phyloP scores from a whole-genome alignment of 495 filamentous ascomycete genomes.

The Penicillium egyptiacum region DNA sequence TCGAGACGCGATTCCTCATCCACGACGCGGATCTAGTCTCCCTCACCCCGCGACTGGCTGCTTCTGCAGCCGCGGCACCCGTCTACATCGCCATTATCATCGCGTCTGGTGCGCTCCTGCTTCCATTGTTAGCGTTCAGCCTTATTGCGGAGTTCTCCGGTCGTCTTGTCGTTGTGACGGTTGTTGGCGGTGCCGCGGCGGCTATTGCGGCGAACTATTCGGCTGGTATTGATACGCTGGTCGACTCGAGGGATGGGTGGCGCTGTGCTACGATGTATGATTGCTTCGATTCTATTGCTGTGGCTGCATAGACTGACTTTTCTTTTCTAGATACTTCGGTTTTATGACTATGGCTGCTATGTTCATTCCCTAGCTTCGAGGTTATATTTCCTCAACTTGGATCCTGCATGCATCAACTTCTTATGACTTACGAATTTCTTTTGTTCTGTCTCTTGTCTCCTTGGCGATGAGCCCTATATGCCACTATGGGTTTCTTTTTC shows the following conservation, averaged over 20 bases:
- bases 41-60: slow-evolving; percentile 36
- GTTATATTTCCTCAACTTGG: neutral
- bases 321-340: slow-evolving; percentile 39
- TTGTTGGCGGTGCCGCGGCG: slow-evolving; percentile 39
- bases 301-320: slow-evolving; percentile 8
- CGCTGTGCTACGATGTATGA: slow-evolving; percentile 42
- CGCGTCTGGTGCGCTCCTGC: slow-evolving; percentile 53
- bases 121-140: slow-evolving; percentile 61
- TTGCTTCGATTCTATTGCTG: neutral
- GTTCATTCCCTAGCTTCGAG: slow-evolving; percentile 35
- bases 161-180: slow-evolving; percentile 52
- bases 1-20: slow-evolving; percentile 70
- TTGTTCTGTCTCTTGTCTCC: slow-evolving; percentile 9
- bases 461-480: neutral
- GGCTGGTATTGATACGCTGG: slow-evolving; percentile 37
- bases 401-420: neutral
- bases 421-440: slow-evolving; percentile 20
- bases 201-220: slow-evolving; percentile 41
- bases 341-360: slow-evolving; percentile 45
- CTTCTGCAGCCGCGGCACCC: slow-evolving; percentile 23
- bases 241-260: slow-evolving; percentile 45
- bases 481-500: neutral
- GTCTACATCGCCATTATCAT: slow-evolving; percentile 52
- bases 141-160: slow-evolving; percentile 52
- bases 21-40: slow-evolving; percentile 64